Conservation (phyloP, 768 basidiomycete species). For the Rhizopogon vulgaris region DNA sequence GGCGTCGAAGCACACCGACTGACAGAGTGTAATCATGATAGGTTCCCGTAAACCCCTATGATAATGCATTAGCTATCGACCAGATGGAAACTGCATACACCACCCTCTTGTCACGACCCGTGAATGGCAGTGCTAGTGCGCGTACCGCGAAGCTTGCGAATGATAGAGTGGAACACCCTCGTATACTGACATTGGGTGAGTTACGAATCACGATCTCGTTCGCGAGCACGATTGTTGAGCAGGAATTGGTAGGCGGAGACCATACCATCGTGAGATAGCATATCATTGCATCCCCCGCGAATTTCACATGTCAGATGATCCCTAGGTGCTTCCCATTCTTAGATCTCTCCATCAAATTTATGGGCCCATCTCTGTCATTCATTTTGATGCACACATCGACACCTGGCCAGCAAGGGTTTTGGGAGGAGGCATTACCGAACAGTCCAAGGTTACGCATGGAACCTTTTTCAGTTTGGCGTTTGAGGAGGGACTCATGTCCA, state of each 20-base stretch:
- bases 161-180: conserved; percentile 56
- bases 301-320: not conserved
- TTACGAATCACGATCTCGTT: not conserved
- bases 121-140: conserved; percentile 14
- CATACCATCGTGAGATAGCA: conserved; percentile 56
- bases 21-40: conserved; percentile 13
- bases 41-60: conserved; percentile 71
- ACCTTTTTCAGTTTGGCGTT: conserved; percentile 75
- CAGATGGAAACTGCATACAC: conserved; percentile 79
- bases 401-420: conserved; percentile 25
- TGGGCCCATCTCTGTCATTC: conserved; percentile 70
- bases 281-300: not conserved
- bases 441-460: conserved; percentile 67
- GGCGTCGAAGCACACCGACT: not conserved
- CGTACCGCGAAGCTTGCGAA: conserved; percentile 26
- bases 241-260: conserved; percentile 57
- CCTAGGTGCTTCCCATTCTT: conserved; percentile 53
- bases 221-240: not conserved
- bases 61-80: conserved; percentile 70
- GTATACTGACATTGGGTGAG: conserved; percentile 48
- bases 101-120: conserved; percentile 50
- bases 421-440: conserved; percentile 32
- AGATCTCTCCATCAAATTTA: conserved; percentile 66
- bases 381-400: conserved; percentile 68
- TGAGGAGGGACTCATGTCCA: conserved; percentile 64